Evolutionary conservation across 78 protist species (phyloP), one percentile per base, ranked within the genome.

Genomic region (Chrysochromulina tobinii): DNA sequence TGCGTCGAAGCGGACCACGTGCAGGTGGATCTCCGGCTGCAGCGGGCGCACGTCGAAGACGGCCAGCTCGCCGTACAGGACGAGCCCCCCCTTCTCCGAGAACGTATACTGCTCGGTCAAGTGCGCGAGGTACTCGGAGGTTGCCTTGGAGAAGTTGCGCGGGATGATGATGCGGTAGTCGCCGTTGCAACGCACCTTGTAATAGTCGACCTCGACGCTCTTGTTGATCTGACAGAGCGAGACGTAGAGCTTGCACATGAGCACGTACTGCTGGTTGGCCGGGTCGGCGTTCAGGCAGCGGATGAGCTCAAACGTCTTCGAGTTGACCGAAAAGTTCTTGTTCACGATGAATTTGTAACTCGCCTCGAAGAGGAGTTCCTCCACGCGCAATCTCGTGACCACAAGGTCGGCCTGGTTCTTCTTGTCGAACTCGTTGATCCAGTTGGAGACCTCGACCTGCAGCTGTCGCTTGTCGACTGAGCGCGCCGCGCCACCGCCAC

Each of bases 201-300:
- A 79, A 64, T 79, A 79, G 64, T 79, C 87, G 38, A 79, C 87
- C 64, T 79, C 87, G 58, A 79, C 87, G 20, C 38, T 18, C 87
- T 79, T 79, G 87, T 79, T 79, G 87, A 79, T 79, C 87, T 79
- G 87, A 38, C 87, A 79, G 51, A 79, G 87, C 58, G 87, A 79
- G 53, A 79, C 55, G 87, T 79, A 25, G 87, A 79, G 48, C 64
- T 79, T 79, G 87, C 87, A 79, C 38, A 79, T 61, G 20, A 79
- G 87, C 64, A 79, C 38, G 64, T 79, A 50, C 87, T 79, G 59
- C 50, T 53, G 64, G 87, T 79, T 54, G 38, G 64, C 87, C 38
- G 87, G 64, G 87, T 79, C 87, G 61, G 64, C 61, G 87, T 79
- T 79, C 23, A 79, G 87, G 64, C 55, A 64, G 64, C 23, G 64